phyloP scores from a whole-genome alignment of 2,329 filamentous ascomycete genomes.

The Hyphodiscus sp. region DNA sequence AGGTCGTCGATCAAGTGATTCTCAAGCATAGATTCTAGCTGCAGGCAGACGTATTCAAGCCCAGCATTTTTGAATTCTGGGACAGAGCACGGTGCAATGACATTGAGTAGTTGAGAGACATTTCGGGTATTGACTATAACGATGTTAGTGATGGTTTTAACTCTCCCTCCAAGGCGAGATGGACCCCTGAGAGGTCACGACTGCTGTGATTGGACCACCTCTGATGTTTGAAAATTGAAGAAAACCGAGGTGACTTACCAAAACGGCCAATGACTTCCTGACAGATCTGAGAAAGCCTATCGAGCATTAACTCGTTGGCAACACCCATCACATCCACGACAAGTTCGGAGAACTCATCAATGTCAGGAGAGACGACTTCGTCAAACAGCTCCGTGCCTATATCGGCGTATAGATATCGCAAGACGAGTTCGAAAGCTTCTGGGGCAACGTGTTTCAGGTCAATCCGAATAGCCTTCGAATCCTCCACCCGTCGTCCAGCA shows the following conservation, averaged over 20 bases:
- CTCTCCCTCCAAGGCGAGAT: background rate
- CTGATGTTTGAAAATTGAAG: background rate
- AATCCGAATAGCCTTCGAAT: slow-evolving; percentile 53
- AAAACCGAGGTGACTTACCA: slow-evolving; percentile 37
- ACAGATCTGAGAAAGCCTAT: slow-evolving; percentile 82
- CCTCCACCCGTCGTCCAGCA: slow-evolving; percentile 53
- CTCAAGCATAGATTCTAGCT: slow-evolving; percentile 86
- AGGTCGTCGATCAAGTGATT: slow-evolving; percentile 82
- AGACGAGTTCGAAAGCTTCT: slow-evolving; percentile 68
- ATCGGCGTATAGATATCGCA: slow-evolving; percentile 80
- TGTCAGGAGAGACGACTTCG: slow-evolving; percentile 58
- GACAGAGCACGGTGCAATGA: slow-evolving; percentile 76
- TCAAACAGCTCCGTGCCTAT: slow-evolving; percentile 76
- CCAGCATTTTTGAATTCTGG: slow-evolving; percentile 81
- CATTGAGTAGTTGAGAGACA: slow-evolving; percentile 77
- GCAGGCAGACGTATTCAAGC: slow-evolving; percentile 85
- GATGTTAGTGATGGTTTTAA: slow-evolving; percentile 16
- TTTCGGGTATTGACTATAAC: slow-evolving; percentile 69
- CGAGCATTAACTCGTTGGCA: slow-evolving; percentile 93
- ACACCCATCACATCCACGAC: slow-evolving; percentile 84
- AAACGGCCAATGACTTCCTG: slow-evolving; percentile 78
- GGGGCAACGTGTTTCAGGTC: slow-evolving; percentile 77
- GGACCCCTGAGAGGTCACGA: background rate
- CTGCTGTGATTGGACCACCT: background rate
- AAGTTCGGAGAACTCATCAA: slow-evolving; percentile 84